Evolutionary conservation across 2,329 filamentous ascomycete genomes (phyloP).

Genomic region (Trichothecium roseum): DNA sequence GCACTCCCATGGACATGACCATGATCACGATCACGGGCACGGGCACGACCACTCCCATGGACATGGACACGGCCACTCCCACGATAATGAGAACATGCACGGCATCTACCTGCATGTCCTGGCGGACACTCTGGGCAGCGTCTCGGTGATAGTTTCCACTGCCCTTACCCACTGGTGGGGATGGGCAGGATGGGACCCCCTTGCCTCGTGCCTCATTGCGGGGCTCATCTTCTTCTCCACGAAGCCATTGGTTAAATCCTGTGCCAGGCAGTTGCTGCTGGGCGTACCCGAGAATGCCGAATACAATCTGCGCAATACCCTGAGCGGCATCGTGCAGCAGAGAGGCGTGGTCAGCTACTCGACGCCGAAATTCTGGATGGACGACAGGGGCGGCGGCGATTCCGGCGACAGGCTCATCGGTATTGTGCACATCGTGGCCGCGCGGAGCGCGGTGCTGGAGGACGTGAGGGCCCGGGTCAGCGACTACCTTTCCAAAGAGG

Average conservation of each 20-base stretch:
- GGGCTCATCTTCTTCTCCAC: slow-evolving; percentile 89
- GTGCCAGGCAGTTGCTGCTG: slow-evolving; percentile 72
- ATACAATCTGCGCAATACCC: slow-evolving; percentile 75
- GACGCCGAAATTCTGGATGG: slow-evolving; percentile 86
- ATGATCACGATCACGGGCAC: slow-evolving; percentile 30
- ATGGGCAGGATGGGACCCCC: slow-evolving; percentile 89
- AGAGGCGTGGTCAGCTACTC: slow-evolving; percentile 78
- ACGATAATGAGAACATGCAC: slow-evolving; percentile 94
- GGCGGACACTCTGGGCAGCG: slow-evolving; percentile 87
- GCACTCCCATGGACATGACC: slow-evolving; percentile 25
- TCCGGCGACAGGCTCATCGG: slow-evolving; percentile 54
- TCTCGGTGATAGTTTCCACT: slow-evolving; percentile 89
- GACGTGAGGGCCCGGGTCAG: slow-evolving; percentile 73
- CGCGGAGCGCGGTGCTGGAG: slow-evolving; percentile 61
- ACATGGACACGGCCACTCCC: slow-evolving; percentile 28
- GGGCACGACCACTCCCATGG: slow-evolving; percentile 25
- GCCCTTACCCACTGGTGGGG: slow-evolving; percentile 76
- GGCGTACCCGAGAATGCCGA: slow-evolving; percentile 78
- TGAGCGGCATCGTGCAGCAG: slow-evolving; percentile 73
- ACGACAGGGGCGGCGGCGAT: slow-evolving; percentile 47
- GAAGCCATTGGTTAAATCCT: slow-evolving; percentile 75
- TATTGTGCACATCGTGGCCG: slow-evolving; percentile 76
- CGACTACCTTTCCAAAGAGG: slow-evolving; percentile 57
- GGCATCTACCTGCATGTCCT: slow-evolving; percentile 94
- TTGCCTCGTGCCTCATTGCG: slow-evolving; percentile 90